Percentiles rank a stretch among this genome's conserved stretches.
Conservation (phyloP, 345 rosid genomes). For the Kandelia obovata region DNA sequence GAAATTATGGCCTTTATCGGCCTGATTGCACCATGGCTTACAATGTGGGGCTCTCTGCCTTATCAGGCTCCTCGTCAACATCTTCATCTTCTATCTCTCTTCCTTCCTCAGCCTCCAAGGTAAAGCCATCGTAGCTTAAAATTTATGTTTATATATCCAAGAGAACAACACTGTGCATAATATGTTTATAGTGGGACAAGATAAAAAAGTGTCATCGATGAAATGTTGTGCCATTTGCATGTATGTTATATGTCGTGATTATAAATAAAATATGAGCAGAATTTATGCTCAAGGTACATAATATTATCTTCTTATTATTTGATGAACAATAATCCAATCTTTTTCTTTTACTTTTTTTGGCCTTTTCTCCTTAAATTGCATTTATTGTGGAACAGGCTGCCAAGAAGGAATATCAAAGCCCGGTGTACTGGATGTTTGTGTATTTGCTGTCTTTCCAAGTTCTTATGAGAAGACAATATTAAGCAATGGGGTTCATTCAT, state of each 20-base stretch:
- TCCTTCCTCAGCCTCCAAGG: constrained; percentile 74
- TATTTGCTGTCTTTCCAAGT: constrained; percentile 60
- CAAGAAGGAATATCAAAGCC: constrained; percentile 52
- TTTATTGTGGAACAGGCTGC: constrained; percentile 54
- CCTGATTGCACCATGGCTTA: constrained; percentile 86
- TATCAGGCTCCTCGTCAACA: constrained; percentile 42
- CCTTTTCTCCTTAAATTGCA: constrained; percentile 26
- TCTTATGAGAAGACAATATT: constrained; percentile 56
- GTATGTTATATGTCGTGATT: neutral
- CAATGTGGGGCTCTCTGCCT: constrained; percentile 74
- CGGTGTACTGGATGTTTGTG: constrained; percentile 58
- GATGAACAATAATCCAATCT: neutral
- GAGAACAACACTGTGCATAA: neutral
- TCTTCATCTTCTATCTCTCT: constrained; percentile 61
- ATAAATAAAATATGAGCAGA: neutral
- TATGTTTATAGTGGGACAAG: no score
- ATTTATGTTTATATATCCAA: neutral
- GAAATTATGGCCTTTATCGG: constrained; percentile 84
- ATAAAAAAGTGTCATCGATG: no score
- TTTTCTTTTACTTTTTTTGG: constrained; percentile 6
- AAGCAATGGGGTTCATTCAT: constrained; percentile 33
- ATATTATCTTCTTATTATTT: no score
- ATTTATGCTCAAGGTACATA: no score
- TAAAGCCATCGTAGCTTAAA: constrained; percentile 24
- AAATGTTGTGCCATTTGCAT: no score